Evolutionary conservation across 148 eudicot genomes (phyloP).

Genomic region (Cornus controversa): DNA sequence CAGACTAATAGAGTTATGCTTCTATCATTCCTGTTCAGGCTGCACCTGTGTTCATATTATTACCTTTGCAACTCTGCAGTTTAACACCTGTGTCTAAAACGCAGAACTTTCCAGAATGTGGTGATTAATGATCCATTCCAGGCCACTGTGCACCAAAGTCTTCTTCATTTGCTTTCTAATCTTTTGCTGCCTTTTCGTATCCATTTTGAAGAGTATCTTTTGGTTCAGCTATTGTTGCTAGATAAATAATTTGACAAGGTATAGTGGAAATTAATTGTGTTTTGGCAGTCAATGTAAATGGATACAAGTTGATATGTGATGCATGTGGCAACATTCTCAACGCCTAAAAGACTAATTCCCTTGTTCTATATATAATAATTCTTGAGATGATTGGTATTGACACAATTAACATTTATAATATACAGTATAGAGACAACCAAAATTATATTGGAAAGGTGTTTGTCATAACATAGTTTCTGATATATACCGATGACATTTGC

Average conservation of each 20-base stretch:
- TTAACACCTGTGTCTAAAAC: no score
- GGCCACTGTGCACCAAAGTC: no score
- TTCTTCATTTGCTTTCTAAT: no score
- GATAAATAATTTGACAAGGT: not conserved
- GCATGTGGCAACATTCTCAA: not conserved
- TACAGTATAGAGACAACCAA: not conserved
- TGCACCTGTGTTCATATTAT: not conserved
- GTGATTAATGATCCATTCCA: no score
- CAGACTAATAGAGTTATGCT: no score
- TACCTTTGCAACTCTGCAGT: no score
- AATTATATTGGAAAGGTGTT: not conserved
- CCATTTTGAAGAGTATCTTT: not conserved
- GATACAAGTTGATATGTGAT: not conserved
- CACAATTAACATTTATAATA: not conserved
- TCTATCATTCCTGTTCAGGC: no score
- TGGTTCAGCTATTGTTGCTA: not conserved
- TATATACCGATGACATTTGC: slow-evolving; percentile 10
- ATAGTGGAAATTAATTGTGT: not conserved
- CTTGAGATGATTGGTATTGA: not conserved
- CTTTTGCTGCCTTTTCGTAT: no score
- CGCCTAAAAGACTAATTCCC: not conserved
- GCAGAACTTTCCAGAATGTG: no score
- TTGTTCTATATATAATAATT: not conserved
- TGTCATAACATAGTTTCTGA: not conserved
- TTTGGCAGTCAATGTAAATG: not conserved